Conservation (phyloP, 2,329 filamentous ascomycete species). For the Blumeriella jaapii region DNA sequence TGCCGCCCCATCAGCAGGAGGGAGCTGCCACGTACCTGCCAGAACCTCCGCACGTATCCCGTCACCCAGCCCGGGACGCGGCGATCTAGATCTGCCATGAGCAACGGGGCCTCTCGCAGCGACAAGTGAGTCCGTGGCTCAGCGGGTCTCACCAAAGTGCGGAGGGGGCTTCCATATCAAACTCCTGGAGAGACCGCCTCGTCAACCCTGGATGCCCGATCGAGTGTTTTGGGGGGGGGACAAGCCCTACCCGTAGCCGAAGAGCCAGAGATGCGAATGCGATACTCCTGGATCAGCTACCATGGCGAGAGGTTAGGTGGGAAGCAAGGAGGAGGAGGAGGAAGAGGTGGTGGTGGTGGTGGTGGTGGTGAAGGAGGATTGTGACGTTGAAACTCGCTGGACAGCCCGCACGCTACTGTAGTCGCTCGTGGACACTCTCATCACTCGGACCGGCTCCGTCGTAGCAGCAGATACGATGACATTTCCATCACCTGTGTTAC, state of each 20-base stretch:
- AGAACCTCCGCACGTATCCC: constrained; percentile 90
- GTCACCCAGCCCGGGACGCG: constrained; percentile 82
- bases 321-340: neutral
- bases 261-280: constrained; percentile 72
- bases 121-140: neutral
- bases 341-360: constrained; percentile 1
- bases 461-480: too few species aligned
- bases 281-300: constrained; percentile 5
- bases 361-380: constrained; percentile 1
- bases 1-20: too few species aligned
- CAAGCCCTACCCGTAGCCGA: constrained; percentile 84
- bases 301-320: constrained; percentile 4
- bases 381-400: too few species aligned
- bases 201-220: too few species aligned
- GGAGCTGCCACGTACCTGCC: constrained; percentile 68
- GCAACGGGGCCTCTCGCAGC: neutral
- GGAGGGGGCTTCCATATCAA: constrained; percentile 98
- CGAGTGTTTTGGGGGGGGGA: too few species aligned
- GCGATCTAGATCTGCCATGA: constrained; percentile 40
- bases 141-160: constrained; percentile 61
- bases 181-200: constrained; percentile 44
- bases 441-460: too few species aligned
- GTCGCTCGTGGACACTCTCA: too few species aligned
- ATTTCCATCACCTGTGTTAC: too few species aligned
- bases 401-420: too few species aligned